Evolutionary conservation across 148 eudicot genomes (phyloP).

Genomic region (Rhododendron molle): DNA sequence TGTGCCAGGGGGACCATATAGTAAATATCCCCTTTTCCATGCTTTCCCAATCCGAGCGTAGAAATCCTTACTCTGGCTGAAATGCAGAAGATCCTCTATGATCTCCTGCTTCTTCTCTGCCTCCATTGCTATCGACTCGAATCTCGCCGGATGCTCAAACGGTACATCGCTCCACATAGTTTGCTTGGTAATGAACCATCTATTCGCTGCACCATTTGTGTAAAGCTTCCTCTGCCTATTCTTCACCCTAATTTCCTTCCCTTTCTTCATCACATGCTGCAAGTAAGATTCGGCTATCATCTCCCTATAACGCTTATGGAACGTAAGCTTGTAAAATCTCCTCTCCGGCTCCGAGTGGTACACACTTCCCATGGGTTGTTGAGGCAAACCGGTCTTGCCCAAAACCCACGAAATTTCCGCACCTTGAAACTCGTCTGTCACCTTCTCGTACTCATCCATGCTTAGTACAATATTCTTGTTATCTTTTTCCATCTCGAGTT

Average conservation of each 20-base stretch:
- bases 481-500: constrained; percentile 31
- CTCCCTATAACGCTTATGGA: constrained; percentile 34
- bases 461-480: constrained; percentile 24
- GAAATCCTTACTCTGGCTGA: constrained; percentile 43
- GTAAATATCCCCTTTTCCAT: constrained; percentile 49
- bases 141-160: constrained; percentile 57
- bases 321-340: constrained; percentile 27
- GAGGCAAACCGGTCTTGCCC: neutral
- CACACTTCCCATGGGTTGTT: neutral
- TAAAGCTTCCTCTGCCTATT: constrained; percentile 43
- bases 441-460: constrained; percentile 46
- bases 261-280: constrained; percentile 38
- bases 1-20: constrained; percentile 45
- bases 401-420: constrained; percentile 35
- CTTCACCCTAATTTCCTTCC: constrained; percentile 25
- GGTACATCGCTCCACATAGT: constrained; percentile 40
- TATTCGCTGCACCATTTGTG: constrained; percentile 26
- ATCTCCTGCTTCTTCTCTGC: constrained; percentile 44
- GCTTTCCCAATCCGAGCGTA: constrained; percentile 51
- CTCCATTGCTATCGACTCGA: constrained; percentile 46
- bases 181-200: neutral
- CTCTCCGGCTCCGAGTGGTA: constrained; percentile 22
- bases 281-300: constrained; percentile 32
- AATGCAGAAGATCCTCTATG: constrained; percentile 44
- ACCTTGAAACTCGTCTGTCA: constrained; percentile 42